Percentiles rank a stretch among this genome's conserved stretches.
phyloP scores from a whole-genome alignment of 805 yeast genomes.

The Middelhovenomyces tepae region DNA sequence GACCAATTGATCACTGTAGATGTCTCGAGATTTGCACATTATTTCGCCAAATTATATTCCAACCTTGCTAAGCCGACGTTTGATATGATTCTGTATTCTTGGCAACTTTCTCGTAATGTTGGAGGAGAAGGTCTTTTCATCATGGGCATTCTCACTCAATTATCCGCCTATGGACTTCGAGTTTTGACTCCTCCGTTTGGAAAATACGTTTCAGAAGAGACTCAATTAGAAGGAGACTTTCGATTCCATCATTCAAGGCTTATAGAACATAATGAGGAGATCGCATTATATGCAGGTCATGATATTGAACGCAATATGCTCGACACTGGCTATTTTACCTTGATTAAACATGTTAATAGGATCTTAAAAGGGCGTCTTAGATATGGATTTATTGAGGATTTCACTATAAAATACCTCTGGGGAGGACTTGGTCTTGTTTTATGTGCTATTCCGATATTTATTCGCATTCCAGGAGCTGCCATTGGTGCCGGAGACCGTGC shows the following conservation, averaged over 20 bases:
- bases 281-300: slow-evolving; percentile 79
- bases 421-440: slow-evolving; percentile 89
- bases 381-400: slow-evolving; percentile 79
- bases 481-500: slow-evolving; percentile 35
- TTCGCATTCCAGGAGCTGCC: slow-evolving; percentile 37
- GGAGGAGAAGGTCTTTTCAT: slow-evolving; percentile 64
- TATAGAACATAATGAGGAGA: slow-evolving; percentile 73
- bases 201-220: slow-evolving; percentile 62
- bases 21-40: slow-evolving; percentile 60
- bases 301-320: slow-evolving; percentile 64
- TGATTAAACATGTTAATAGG: slow-evolving; percentile 67
- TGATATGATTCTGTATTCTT: slow-evolving; percentile 72
- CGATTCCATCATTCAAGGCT: slow-evolving; percentile 76
- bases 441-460: slow-evolving; percentile 84
- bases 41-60: slow-evolving; percentile 67
- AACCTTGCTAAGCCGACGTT: slow-evolving; percentile 77
- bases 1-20: slow-evolving; percentile 80
- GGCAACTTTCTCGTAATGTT: slow-evolving; percentile 48
- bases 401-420: slow-evolving; percentile 86
- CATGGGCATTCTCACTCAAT: slow-evolving; percentile 70
- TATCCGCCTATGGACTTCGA: slow-evolving; percentile 64
- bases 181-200: slow-evolving; percentile 88
- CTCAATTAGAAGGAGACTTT: slow-evolving; percentile 76
- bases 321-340: slow-evolving; percentile 72
- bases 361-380: slow-evolving; percentile 65